Conservation (phyloP, 352 stramenopile species). For the Globisporangium megalacanthum region DNA sequence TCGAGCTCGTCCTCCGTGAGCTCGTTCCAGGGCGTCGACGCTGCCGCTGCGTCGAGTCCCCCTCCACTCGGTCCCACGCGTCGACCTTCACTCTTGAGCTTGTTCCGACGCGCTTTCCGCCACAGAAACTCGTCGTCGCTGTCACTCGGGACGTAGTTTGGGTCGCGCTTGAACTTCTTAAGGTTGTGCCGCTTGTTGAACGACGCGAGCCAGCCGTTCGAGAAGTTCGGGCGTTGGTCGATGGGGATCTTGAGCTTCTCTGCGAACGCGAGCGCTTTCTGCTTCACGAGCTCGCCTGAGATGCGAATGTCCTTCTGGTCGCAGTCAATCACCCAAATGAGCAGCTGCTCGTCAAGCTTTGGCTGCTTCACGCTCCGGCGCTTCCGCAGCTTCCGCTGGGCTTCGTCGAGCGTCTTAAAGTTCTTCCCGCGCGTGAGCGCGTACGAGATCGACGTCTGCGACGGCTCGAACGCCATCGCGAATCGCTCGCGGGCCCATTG, state of each 20-base stretch:
- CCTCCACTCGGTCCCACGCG: background rate
- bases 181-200: conserved; percentile 58
- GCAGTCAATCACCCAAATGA: conserved; percentile 17
- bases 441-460: conserved; percentile 80
- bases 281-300: conserved; percentile 18
- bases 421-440: conserved; percentile 69
- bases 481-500: conserved; percentile 77
- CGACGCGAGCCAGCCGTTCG: conserved; percentile 78
- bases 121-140: conserved; percentile 16
- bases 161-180: conserved; percentile 19
- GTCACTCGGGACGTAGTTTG: conserved; percentile 11
- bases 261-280: conserved; percentile 13
- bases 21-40: conserved; percentile 9
- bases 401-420: conserved; percentile 67
- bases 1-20: conserved; percentile 13
- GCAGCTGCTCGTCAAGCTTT: conserved; percentile 17
- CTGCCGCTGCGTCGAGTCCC: background rate
- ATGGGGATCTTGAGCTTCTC: conserved; percentile 13
- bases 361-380: conserved; percentile 15
- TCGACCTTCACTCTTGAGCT: conserved; percentile 2
- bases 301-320: conserved; percentile 15
- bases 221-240: conserved; percentile 33
- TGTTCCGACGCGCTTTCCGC: conserved; percentile 8
- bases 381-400: conserved; percentile 53
- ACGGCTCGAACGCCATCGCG: conserved; percentile 58